Conservation (phyloP, 805 yeast species). For the Allodekkera sacchari region DNA sequence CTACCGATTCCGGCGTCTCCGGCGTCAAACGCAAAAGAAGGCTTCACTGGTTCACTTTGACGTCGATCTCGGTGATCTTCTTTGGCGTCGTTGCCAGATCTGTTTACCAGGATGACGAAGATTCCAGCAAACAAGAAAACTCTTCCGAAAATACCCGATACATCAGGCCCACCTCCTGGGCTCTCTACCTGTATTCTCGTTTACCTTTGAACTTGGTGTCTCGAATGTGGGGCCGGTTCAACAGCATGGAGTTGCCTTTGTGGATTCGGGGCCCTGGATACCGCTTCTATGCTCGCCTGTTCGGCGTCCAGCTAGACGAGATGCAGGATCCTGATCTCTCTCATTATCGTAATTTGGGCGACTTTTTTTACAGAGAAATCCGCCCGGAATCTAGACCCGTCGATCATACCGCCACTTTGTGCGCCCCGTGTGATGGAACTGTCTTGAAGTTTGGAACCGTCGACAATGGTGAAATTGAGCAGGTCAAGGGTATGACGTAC, state of each 20-base stretch:
- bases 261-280: constrained; percentile 84
- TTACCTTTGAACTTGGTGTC: constrained; percentile 87
- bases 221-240: constrained; percentile 90
- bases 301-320: constrained; percentile 87
- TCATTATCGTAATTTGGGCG: constrained; percentile 73
- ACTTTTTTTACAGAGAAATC: constrained; percentile 81
- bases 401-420: constrained; percentile 53
- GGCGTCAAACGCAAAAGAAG: constrained; percentile 6
- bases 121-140: constrained; percentile 16
- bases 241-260: constrained; percentile 72
- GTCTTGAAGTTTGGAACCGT: constrained; percentile 77
- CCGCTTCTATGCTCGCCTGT: constrained; percentile 64
- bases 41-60: constrained; percentile 41
- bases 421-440: constrained; percentile 91
- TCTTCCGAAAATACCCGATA: not conserved
- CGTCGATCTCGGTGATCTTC: constrained; percentile 43
- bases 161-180: constrained; percentile 73
- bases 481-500: constrained; percentile 94
- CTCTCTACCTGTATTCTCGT: constrained; percentile 79
- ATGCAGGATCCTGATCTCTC: constrained; percentile 75
- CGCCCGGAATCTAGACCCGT: constrained; percentile 75
- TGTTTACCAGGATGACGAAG: constrained; percentile 10
- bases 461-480: constrained; percentile 83
- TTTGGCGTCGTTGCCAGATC: constrained; percentile 46
- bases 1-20: too few relatives aligned